phyloP scores from a whole-genome alignment of 345 rosid genomes.

The Eucalyptus regnans region DNA sequence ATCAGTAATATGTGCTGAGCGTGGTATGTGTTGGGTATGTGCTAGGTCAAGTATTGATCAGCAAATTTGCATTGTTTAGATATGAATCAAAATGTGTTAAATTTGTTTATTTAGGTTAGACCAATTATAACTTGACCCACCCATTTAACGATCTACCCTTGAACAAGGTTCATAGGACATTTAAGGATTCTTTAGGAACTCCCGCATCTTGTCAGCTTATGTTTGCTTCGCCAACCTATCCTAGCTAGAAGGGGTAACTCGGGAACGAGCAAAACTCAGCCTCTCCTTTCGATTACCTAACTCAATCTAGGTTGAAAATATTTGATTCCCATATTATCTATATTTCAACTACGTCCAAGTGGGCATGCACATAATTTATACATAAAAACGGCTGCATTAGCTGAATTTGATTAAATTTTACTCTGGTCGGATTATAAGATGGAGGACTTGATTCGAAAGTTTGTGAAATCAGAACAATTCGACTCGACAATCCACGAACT shows the following conservation, averaged over 20 bases:
- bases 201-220: neutral
- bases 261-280: neutral
- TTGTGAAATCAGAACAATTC: neutral
- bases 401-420: neutral
- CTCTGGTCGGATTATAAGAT: neutral
- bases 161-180: neutral
- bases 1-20: no score
- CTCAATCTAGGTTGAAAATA: neutral
- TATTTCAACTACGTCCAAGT: neutral
- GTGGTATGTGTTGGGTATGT: accelerated
- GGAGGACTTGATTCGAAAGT: neutral
- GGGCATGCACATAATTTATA: neutral
- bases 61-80: no score
- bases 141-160: neutral
- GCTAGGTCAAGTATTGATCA: accelerated
- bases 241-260: neutral
- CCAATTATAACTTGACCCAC: accelerated
- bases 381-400: accelerated
- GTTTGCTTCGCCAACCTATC: neutral
- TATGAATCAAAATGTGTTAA: no score
- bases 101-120: no score
- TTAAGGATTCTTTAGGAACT: neutral
- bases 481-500: neutral
- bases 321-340: neutral
- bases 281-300: neutral